These are phyloP conservation scores for Chrysosporium keratinophilum DNA, from an alignment of 2,329 filamentous ascomycete genomes.

Conservation along the genomic window DNA sequence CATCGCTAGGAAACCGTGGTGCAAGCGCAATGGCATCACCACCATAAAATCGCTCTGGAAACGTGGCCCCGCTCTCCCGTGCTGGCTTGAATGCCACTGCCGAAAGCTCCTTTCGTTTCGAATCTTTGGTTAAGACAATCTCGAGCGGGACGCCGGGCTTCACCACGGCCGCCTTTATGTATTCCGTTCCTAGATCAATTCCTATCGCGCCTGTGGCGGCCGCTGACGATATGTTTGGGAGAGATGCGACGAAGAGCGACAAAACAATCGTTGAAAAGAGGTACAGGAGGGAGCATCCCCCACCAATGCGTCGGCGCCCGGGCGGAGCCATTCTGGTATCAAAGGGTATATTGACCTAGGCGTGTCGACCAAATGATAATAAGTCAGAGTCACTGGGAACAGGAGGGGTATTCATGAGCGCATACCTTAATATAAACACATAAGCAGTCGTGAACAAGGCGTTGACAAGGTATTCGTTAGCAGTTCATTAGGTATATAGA, in stretches of 20 bases:
- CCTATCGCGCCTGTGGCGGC: slow-evolving; percentile 72
- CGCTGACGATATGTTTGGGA: slow-evolving; percentile 45
- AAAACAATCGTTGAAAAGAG: slow-evolving; percentile 37
- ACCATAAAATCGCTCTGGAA: slow-evolving; percentile 84
- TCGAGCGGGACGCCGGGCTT: slow-evolving; percentile 96
- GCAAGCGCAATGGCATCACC: slow-evolving; percentile 81
- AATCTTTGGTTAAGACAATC: slow-evolving; percentile 96
- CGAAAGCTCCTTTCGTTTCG: slow-evolving; percentile 85
- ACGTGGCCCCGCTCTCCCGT: slow-evolving; percentile 54
- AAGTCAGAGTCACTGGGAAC: not conserved
- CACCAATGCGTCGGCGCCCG: slow-evolving; percentile 33
- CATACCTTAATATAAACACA: slow-evolving; percentile 11
- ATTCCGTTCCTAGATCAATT: slow-evolving; percentile 89
- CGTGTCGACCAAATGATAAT: not conserved
- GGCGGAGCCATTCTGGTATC: slow-evolving; percentile 36
- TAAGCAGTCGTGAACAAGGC: slow-evolving; percentile 6
- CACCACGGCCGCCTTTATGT: slow-evolving; percentile 90
- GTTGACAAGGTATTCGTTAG: slow-evolving; percentile 1
- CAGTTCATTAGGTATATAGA: slow-evolving; percentile 4
- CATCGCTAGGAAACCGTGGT: slow-evolving; percentile 79
- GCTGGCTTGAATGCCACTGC: slow-evolving; percentile 88
- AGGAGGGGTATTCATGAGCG: slow-evolving; percentile 2
- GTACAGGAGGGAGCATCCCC: slow-evolving; percentile 12
- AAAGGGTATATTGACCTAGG: not conserved
- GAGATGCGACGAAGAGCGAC: slow-evolving; percentile 43